These are phyloP conservation scores for Trichoderma guizhouense DNA, from an alignment of 2,329 filamentous ascomycete species.

Conservation along the genomic window DNA sequence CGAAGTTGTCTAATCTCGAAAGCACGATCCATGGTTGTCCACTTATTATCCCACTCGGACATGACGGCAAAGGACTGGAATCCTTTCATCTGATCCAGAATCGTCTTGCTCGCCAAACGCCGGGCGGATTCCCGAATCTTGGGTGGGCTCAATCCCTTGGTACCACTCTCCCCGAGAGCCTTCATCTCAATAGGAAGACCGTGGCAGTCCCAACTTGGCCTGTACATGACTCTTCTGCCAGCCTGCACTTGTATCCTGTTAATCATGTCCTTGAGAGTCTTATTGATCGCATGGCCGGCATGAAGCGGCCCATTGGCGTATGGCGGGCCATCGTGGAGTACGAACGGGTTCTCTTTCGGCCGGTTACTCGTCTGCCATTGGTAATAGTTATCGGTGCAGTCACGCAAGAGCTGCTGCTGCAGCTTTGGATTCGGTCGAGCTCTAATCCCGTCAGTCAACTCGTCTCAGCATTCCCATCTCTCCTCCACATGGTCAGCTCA, in stretches of 20 bases:
- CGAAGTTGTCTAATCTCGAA: slow-evolving; percentile 74
- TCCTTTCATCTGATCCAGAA: slow-evolving; percentile 68
- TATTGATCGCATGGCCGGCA: slow-evolving; percentile 92
- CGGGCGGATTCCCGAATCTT: slow-evolving; percentile 64
- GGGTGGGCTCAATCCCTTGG: slow-evolving; percentile 47
- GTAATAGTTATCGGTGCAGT: slow-evolving; percentile 86
- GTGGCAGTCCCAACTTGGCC: slow-evolving; percentile 97
- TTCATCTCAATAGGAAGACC: slow-evolving; percentile 96
- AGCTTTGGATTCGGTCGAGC: slow-evolving; percentile 50
- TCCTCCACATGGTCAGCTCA: slow-evolving; percentile 37
- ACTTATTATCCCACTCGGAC: slow-evolving; percentile 74
- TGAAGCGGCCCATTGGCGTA: slow-evolving; percentile 94
- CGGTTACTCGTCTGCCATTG: slow-evolving; percentile 70
- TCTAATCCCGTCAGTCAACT: slow-evolving; percentile 32
- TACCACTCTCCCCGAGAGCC: slow-evolving; percentile 61
- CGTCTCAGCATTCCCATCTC: not conserved
- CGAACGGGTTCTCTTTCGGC: slow-evolving; percentile 60
- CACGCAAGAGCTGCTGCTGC: slow-evolving; percentile 60
- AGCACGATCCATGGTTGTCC: slow-evolving; percentile 73
- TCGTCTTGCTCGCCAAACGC: slow-evolving; percentile 63
- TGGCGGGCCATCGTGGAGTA: slow-evolving; percentile 91
- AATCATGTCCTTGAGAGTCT: slow-evolving; percentile 94
- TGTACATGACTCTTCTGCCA: slow-evolving; percentile 68
- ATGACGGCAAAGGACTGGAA: slow-evolving; percentile 75
- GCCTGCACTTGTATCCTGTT: slow-evolving; percentile 75